A percentile compares a stretch with the other conserved stretches of the same genome.
phyloP scores from a whole-genome alignment of 2,329 filamentous ascomycete species.

The Annulohypoxylon truncatum region DNA sequence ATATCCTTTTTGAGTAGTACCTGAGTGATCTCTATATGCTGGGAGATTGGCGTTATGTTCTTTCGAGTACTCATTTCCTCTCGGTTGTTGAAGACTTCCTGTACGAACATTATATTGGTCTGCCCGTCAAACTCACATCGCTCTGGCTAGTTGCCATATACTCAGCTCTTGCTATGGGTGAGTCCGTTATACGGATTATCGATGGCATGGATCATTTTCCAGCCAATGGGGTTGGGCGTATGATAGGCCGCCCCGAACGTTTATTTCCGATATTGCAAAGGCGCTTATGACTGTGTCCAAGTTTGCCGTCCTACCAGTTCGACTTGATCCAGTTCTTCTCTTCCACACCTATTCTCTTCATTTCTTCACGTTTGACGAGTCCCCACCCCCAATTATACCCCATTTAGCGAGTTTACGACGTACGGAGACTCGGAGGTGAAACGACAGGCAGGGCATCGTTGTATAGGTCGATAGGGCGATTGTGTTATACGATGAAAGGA shows the following conservation, averaged over 20 bases:
- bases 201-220: too few species aligned
- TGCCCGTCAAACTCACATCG: slow-evolving; percentile 9
- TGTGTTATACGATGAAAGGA: slow-evolving; percentile 10
- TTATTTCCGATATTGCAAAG: background rate
- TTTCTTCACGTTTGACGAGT: background rate
- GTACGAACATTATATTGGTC: slow-evolving; percentile 1
- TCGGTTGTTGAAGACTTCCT: slow-evolving; percentile 16
- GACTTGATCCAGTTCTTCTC: background rate
- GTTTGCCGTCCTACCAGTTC: background rate
- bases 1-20: slow-evolving; percentile 9
- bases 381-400: slow-evolving; percentile 30
- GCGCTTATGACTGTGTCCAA: background rate
- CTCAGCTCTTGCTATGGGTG: background rate
- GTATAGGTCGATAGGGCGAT: slow-evolving; percentile 1
- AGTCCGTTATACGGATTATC: background rate
- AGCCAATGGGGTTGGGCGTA: too few species aligned
- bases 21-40: background rate
- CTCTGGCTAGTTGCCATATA: background rate
- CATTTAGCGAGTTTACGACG: slow-evolving; percentile 19
- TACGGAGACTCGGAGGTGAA: slow-evolving; percentile 5
- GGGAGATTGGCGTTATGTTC: background rate
- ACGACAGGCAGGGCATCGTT: slow-evolving; percentile 3
- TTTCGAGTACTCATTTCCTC: slow-evolving; percentile 5
- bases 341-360: background rate
- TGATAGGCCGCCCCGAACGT: background rate